These are phyloP conservation scores for Colletotrichum falcatum DNA, from an alignment of 2,329 filamentous ascomycete genomes.

Conservation along the genomic window DNA sequence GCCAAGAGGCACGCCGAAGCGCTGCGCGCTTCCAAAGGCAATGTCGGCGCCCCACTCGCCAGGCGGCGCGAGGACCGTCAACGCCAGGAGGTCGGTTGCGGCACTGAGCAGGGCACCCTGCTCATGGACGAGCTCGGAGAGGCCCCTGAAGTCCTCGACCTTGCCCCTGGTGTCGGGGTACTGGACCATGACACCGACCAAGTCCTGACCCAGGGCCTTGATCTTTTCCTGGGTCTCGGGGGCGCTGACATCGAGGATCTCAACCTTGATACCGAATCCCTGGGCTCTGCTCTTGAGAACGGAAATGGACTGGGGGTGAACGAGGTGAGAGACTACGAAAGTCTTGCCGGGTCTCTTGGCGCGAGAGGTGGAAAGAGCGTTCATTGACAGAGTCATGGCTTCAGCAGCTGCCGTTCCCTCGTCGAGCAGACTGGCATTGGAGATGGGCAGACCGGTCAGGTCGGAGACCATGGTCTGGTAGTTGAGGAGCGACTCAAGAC, in stretches of 20 bases:
- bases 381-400: conserved; percentile 93
- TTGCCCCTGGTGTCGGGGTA: conserved; percentile 92
- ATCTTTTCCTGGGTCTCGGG: conserved; percentile 72
- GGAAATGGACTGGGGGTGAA: conserved; percentile 87
- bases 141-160: conserved; percentile 77
- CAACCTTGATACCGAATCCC: conserved; percentile 88
- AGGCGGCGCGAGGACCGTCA: conserved; percentile 89
- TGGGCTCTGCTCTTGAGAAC: conserved; percentile 88
- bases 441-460: conserved; percentile 85
- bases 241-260: conserved; percentile 77
- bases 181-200: conserved; percentile 93
- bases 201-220: conserved; percentile 79
- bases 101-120: conserved; percentile 85
- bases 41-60: conserved; percentile 97
- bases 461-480: conserved; percentile 95
- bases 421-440: conserved; percentile 91
- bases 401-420: conserved; percentile 94
- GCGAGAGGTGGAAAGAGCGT: conserved; percentile 76
- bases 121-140: conserved; percentile 83
- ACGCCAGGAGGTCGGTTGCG: conserved; percentile 87
- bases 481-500: conserved; percentile 91
- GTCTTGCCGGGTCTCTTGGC: conserved; percentile 82
- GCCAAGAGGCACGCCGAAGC: conserved; percentile 91
- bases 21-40: conserved; percentile 91
- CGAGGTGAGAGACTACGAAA: conserved; percentile 84